Evolutionary conservation across 495 filamentous ascomycete species (phyloP).

Genomic region (Penicillium diatomitis): DNA sequence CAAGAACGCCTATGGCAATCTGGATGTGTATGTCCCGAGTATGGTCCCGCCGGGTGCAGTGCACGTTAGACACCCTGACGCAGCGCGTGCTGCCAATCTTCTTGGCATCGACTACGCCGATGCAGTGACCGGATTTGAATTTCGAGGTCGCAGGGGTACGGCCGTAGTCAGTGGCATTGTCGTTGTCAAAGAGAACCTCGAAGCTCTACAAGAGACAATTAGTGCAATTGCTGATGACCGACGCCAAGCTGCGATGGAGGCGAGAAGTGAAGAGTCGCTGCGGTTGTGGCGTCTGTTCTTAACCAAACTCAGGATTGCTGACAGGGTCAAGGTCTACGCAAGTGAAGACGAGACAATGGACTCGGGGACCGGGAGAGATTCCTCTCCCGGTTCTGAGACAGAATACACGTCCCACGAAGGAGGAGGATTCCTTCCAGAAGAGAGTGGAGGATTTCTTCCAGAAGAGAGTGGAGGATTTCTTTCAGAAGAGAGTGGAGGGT

Average conservation of each 20-base stretch:
- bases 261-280: conserved; percentile 47
- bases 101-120: conserved; percentile 80
- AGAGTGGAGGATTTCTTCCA: not conserved
- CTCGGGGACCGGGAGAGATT: not conserved
- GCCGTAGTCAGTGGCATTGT: conserved; percentile 70
- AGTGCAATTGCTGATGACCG: conserved; percentile 52
- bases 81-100: conserved; percentile 63
- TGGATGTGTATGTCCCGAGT: conserved; percentile 84
- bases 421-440: conserved; percentile 22
- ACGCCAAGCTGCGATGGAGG: conserved; percentile 46
- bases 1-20: conserved; percentile 78
- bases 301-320: conserved; percentile 63
- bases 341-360: conserved; percentile 38
- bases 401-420: not conserved
- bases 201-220: conserved; percentile 62
- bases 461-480: conserved; percentile 11
- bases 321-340: conserved; percentile 60
- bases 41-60: conserved; percentile 82
- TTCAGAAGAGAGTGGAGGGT: conserved; percentile 10
- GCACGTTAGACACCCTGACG: conserved; percentile 58
- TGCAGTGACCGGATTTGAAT: conserved; percentile 84
- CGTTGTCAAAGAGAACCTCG: conserved; percentile 57
- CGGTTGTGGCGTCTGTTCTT: conserved; percentile 70
- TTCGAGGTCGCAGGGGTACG: conserved; percentile 72
- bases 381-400: no score